phyloP scores from a whole-genome alignment of 176 grass and related monocot genomes.

The Oryza longistaminata region DNA sequence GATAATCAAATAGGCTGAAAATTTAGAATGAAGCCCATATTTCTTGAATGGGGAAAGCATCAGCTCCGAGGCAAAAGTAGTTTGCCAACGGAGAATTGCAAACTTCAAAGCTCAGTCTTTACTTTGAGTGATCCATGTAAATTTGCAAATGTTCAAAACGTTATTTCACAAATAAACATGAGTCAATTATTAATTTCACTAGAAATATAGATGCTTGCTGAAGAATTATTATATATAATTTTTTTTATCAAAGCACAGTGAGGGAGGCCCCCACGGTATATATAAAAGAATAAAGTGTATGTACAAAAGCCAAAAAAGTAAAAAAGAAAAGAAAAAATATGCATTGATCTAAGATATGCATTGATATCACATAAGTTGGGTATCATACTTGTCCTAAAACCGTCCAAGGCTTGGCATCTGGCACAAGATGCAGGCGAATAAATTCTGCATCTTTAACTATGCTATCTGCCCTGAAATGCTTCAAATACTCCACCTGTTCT shows the following conservation, averaged over 20 bases:
- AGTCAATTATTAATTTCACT: background rate
- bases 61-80: background rate
- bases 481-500: conserved; percentile 68
- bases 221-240: background rate
- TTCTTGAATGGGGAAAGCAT: background rate
- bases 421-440: conserved; percentile 69
- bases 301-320: too few species aligned
- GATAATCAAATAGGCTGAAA: background rate
- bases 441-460: conserved; percentile 94
- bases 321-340: too few species aligned
- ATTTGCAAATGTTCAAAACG: background rate
- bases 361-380: conserved; percentile 6
- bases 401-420: conserved; percentile 78
- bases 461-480: conserved; percentile 94
- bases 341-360: background rate
- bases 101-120: background rate
- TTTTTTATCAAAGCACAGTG: too few species aligned
- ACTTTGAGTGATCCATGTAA: background rate
- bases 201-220: background rate
- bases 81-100: background rate
- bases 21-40: background rate
- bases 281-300: too few species aligned
- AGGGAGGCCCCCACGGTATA: too few species aligned
- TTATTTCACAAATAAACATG: background rate
- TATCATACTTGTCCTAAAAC: conserved; percentile 84